Percentiles rank a stretch among this genome's conserved stretches.
These are phyloP conservation scores for Ochetophila trinervis DNA, from an alignment of 306 rosid species.

Conservation along the genomic window DNA sequence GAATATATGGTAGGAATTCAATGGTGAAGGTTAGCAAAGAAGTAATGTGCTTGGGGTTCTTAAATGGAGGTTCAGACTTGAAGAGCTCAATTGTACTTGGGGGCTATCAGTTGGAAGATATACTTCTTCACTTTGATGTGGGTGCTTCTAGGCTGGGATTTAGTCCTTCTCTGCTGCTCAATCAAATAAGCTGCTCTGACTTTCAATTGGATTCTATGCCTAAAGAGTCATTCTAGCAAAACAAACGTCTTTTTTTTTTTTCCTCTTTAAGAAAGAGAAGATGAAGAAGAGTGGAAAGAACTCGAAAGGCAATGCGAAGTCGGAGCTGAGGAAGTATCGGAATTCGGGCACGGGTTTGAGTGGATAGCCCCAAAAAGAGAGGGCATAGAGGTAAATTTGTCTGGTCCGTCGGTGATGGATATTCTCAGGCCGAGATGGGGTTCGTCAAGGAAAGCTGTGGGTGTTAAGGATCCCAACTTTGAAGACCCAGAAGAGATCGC, in stretches of 20 bases:
- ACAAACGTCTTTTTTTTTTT: neutral
- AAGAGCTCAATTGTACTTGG: slow-evolving; percentile 54
- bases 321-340: slow-evolving; percentile 58
- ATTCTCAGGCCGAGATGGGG: slow-evolving; percentile 49
- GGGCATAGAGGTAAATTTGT: slow-evolving; percentile 95
- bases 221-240: slow-evolving; percentile 9
- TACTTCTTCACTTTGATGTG: slow-evolving; percentile 56
- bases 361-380: slow-evolving; percentile 96
- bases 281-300: slow-evolving; percentile 71
- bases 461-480: slow-evolving; percentile 76
- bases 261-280: slow-evolving; percentile 8
- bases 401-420: slow-evolving; percentile 66
- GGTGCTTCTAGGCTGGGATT: slow-evolving; percentile 65
- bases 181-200: slow-evolving; percentile 40
- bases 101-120: slow-evolving; percentile 70
- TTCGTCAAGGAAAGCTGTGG: slow-evolving; percentile 36
- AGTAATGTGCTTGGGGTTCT: slow-evolving; percentile 60
- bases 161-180: slow-evolving; percentile 46
- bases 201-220: slow-evolving; percentile 22
- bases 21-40: slow-evolving; percentile 51
- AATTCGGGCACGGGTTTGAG: slow-evolving; percentile 74
- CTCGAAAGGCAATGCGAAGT: slow-evolving; percentile 43
- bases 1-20: slow-evolving; percentile 57
- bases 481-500: slow-evolving; percentile 57
- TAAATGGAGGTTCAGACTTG: slow-evolving; percentile 59